Percentiles rank a stretch among this genome's conserved stretches.
Evolutionary conservation across 2,329 filamentous ascomycete genomes (phyloP).

Genomic region (Chaetoscypha palmicola): DNA sequence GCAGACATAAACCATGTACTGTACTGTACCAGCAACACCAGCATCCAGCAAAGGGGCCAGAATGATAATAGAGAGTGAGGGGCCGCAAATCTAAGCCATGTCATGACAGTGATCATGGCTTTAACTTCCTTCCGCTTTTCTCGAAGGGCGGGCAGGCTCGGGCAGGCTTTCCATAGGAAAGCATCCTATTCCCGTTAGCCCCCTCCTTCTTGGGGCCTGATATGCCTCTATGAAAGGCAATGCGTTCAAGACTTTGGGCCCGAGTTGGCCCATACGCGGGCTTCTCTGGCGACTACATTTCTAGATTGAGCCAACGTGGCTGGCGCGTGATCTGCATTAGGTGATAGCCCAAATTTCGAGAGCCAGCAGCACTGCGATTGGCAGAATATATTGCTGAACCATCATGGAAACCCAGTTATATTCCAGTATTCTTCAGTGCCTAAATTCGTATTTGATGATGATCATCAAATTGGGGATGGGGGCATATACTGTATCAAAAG

Average conservation of each 20-base stretch:
- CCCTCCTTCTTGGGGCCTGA: constrained; percentile 8
- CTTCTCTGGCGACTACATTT: constrained; percentile 14
- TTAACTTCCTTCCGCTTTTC: constrained; percentile 25
- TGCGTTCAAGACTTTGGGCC: constrained; percentile 8
- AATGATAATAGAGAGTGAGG: constrained; percentile 13
- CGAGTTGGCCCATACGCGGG: constrained; percentile 1
- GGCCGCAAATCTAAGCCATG: constrained; percentile 19
- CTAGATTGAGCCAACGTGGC: constrained; percentile 24
- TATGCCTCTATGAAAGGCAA: constrained; percentile 13
- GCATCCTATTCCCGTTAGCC: constrained; percentile 11
- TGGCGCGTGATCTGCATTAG: constrained; percentile 29
- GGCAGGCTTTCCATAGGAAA: constrained; percentile 6
- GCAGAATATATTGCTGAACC: constrained; percentile 7
- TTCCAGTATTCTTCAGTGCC: constrained; percentile 17
- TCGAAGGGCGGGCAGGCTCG: constrained; percentile 15
- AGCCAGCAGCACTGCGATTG: constrained; percentile 10
- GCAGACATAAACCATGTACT: constrained; percentile 22
- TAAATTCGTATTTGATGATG: constrained; percentile 26
- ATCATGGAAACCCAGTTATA: background rate
- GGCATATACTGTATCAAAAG: constrained; percentile 27
- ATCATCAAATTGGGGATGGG: constrained; percentile 21
- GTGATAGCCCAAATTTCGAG: constrained; percentile 17
- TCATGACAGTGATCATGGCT: constrained; percentile 20
- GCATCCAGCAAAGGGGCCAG: constrained; percentile 17
- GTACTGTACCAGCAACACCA: constrained; percentile 3